These are phyloP conservation scores for Venturia nashicola DNA, from an alignment of 2,329 filamentous ascomycete genomes.

Conservation along the genomic window DNA sequence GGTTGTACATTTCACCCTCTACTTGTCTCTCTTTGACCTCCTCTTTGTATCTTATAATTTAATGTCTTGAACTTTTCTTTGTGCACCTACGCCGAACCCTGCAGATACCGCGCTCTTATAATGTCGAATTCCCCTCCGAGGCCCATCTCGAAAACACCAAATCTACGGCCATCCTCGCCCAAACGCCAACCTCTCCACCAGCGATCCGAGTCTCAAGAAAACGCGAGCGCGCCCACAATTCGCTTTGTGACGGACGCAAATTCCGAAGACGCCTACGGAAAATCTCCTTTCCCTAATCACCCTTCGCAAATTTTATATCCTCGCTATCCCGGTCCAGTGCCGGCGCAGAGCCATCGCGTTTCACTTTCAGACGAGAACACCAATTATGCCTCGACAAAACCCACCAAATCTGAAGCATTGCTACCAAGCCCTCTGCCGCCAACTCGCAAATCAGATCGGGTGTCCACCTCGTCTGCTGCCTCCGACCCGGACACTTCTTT, in stretches of 20 bases:
- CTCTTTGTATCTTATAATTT: slow-evolving; percentile 2
- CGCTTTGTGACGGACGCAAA: slow-evolving; percentile 27
- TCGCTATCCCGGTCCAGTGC: slow-evolving; percentile 18
- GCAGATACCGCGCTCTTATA: neutral
- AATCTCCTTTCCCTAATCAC: slow-evolving; percentile 26
- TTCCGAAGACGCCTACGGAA: slow-evolving; percentile 23
- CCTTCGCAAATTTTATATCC: slow-evolving; percentile 27
- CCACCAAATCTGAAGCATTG: slow-evolving; percentile 17
- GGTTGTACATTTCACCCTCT: neutral
- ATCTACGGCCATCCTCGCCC: slow-evolving; percentile 23
- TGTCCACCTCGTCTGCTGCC: slow-evolving; percentile 24
- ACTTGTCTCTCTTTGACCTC: slow-evolving; percentile 1
- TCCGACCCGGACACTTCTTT: slow-evolving; percentile 22
- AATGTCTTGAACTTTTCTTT: slow-evolving; percentile 7
- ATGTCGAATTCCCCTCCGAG: slow-evolving; percentile 8
- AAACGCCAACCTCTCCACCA: slow-evolving; percentile 25
- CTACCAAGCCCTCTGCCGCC: slow-evolving; percentile 22
- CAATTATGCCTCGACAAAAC: slow-evolving; percentile 26
- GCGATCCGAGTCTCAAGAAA: slow-evolving; percentile 24
- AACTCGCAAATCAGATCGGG: slow-evolving; percentile 22
- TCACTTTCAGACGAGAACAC: slow-evolving; percentile 24
- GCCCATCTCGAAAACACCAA: slow-evolving; percentile 10
- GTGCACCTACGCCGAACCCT: neutral
- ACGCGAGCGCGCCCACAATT: slow-evolving; percentile 22
- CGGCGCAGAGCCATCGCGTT: slow-evolving; percentile 27